These are phyloP conservation scores for Cordyceps farinosa DNA, from an alignment of 2,329 filamentous ascomycete species.

Conservation along the genomic window DNA sequence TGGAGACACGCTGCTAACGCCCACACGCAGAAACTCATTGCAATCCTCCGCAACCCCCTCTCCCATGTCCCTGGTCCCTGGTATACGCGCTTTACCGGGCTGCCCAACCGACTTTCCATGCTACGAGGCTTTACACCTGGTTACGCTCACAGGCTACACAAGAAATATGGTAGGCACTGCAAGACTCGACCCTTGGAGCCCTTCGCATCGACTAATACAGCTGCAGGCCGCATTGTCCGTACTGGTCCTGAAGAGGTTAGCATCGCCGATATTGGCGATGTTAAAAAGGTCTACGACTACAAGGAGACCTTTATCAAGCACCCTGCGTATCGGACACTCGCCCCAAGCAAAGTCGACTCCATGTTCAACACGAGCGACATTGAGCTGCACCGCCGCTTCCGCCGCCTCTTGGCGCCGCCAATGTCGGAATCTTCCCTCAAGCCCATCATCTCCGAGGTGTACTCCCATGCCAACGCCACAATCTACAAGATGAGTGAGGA, in stretches of 20 bases:
- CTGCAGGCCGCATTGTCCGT: constrained; percentile 26
- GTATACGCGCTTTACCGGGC: constrained; percentile 25
- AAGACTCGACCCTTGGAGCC: background rate
- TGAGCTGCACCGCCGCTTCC: constrained; percentile 36
- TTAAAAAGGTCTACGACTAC: constrained; percentile 32
- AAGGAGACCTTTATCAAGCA: constrained; percentile 27
- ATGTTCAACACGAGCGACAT: constrained; percentile 41
- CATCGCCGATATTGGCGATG: constrained; percentile 23
- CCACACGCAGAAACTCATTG: constrained; percentile 4
- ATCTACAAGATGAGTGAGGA: constrained; percentile 45
- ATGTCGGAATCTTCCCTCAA: constrained; percentile 37
- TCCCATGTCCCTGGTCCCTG: constrained; percentile 26
- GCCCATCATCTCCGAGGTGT: constrained; percentile 32
- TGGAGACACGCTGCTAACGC: background rate
- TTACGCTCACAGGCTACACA: constrained; percentile 25
- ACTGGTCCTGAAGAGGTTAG: constrained; percentile 26
- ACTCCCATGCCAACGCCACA: constrained; percentile 35
- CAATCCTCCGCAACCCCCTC: constrained; percentile 5
- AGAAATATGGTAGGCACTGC: constrained; percentile 23
- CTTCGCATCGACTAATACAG: background rate
- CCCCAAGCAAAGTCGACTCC: constrained; percentile 20
- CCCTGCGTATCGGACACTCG: constrained; percentile 23
- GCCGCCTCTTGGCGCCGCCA: constrained; percentile 40
- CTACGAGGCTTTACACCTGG: constrained; percentile 17
- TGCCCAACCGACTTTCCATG: constrained; percentile 21